A percentile compares a stretch with the other conserved stretches of the same genome.
These are phyloP conservation scores for Favolaschia claudopus DNA, from an alignment of 768 basidiomycete genomes.

Conservation along the genomic window DNA sequence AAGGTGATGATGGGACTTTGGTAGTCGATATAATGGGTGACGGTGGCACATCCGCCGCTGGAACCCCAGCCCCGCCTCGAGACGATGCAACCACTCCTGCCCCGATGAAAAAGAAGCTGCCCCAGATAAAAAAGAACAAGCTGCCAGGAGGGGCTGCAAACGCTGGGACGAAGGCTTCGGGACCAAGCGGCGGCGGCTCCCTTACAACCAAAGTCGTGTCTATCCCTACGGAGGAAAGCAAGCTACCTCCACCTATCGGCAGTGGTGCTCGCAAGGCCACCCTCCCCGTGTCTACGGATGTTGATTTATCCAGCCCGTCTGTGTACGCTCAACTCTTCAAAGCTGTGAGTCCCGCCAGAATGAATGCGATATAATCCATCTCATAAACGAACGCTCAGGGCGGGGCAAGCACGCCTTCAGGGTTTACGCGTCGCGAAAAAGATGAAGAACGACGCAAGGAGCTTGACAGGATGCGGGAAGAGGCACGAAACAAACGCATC, in stretches of 20 bases:
- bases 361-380: background rate
- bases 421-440: conserved; percentile 53
- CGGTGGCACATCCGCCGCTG: conserved; percentile 27
- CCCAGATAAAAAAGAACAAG: conserved; percentile 75
- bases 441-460: conserved; percentile 78
- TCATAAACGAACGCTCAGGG: conserved; percentile 34
- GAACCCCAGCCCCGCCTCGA: conserved; percentile 35
- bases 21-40: conserved; percentile 45
- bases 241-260: conserved; percentile 27
- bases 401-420: conserved; percentile 54
- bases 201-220: conserved; percentile 31
- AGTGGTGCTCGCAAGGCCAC: conserved; percentile 48
- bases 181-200: conserved; percentile 33
- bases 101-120: conserved; percentile 71
- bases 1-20: conserved; percentile 40
- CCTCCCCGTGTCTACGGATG: conserved; percentile 57
- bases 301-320: conserved; percentile 67
- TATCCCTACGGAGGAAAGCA: conserved; percentile 35
- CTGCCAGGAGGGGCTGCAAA: conserved; percentile 24
- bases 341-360: conserved; percentile 50
- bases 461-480: conserved; percentile 73
- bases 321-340: conserved; percentile 74
- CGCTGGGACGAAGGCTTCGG: conserved; percentile 36
- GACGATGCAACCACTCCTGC: conserved; percentile 43
- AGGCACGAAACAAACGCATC: conserved; percentile 63